These are phyloP conservation scores for Penstemon davidsonii DNA, from an alignment of 257 asterid species.

Conservation along the genomic window DNA sequence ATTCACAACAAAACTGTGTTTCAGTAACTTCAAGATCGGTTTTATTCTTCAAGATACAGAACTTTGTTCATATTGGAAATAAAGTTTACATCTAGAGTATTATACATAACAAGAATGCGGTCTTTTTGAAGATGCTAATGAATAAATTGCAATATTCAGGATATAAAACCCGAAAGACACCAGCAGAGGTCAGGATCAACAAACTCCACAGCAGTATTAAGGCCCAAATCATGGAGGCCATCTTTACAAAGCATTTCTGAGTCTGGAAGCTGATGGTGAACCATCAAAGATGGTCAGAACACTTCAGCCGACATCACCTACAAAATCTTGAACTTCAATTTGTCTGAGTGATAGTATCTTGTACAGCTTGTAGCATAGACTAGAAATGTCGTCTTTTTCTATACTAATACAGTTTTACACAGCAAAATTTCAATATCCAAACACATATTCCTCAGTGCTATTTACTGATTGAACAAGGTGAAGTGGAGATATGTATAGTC, in stretches of 20 bases:
- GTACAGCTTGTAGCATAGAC: constrained; percentile 29
- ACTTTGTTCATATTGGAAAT: neutral
- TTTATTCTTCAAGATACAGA: neutral
- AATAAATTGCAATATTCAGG: constrained; percentile 26
- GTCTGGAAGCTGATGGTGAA: constrained; percentile 26
- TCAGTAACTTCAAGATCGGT: neutral
- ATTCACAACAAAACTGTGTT: neutral
- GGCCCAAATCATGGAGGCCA: constrained; percentile 57
- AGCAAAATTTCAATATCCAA: constrained; percentile 15
- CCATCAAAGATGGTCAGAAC: neutral
- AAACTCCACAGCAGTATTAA: constrained; percentile 21
- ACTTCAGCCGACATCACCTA: neutral
- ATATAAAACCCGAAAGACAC: constrained; percentile 26
- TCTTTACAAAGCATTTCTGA: constrained; percentile 61
- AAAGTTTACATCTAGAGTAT: neutral
- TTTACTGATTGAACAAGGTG: constrained; percentile 14
- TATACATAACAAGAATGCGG: neutral
- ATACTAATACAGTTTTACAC: constrained; percentile 26
- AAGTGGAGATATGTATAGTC: neutral
- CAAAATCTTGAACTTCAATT: neutral
- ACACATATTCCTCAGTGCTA: constrained; percentile 18
- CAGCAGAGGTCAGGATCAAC: constrained; percentile 42
- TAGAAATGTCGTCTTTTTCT: constrained; percentile 22
- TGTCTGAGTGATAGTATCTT: constrained; percentile 14
- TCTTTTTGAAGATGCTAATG: neutral